Evolutionary conservation across 2,329 filamentous ascomycete species (phyloP), one percentile per base, ranked within the genome.

Genomic region (Talaromyces sp.): DNA sequence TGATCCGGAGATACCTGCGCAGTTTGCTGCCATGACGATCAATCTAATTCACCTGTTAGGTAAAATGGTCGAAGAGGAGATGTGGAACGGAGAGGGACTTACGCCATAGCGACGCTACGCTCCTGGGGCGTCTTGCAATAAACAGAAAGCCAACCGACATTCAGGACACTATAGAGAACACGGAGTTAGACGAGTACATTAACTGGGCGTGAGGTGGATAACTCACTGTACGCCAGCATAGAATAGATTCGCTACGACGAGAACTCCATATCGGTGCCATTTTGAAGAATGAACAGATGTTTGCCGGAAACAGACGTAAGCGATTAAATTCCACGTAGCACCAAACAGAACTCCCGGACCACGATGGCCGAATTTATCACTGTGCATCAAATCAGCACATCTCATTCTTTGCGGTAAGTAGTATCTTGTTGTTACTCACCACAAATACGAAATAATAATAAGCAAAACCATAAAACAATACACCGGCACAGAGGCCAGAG

Each of bases 11-110:
- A 66, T 66, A 17, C 65, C 65, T 8, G 65, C 54, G 45, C 54
- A 56, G 68, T 88, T 88, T 57, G 85, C 86, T 22, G 83, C 83
- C 85, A 87, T 87, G 66, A 88, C 86, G 61, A 87, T 73, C 58
- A 78, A 68, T 2, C 75, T 78, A 61, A 64, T 43, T 7, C 22
- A 39, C 60, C 54, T 27, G 17, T 57, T 41, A 59, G 56, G 65
- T 4, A 31, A 39, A 22, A 19, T 22, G 22, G 45, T n/a, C 37
- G 39, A 10, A 33, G 52, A 47, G 33, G 13, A 27, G 17, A 27
- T 31, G 17, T 3, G 25, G 31, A 6, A 25, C 4, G 47, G 13
- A 19, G n/a, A n/a, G 9, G 7, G 22, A 73, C 75, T 65, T 70
- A 84, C 82, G 85, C 85, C 86, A 87, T 87, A 11, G 85, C 84